A percentile compares a stretch with the other conserved stretches of the same genome.
These are phyloP conservation scores for Corymbia maculata DNA, from an alignment of 345 rosid species.

Conservation along the genomic window DNA sequence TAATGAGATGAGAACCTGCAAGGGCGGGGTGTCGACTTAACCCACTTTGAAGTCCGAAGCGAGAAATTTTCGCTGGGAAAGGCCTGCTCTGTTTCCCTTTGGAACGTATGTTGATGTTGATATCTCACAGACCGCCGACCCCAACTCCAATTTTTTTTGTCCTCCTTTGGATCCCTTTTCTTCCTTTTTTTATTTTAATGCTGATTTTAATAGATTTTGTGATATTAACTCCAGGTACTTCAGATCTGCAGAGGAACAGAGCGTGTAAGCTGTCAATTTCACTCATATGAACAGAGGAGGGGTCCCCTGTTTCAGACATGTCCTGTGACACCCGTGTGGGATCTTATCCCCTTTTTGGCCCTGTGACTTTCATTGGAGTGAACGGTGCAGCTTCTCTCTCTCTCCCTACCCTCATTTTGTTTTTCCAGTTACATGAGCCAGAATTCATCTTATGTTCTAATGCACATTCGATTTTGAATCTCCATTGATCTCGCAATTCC, in stretches of 20 bases:
- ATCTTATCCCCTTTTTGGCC: not conserved
- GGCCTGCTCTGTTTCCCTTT: not conserved
- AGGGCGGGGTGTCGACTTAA: not conserved
- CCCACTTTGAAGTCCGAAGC: not conserved
- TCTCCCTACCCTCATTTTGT: not conserved
- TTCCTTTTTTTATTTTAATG: not conserved
- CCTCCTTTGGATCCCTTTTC: not conserved
- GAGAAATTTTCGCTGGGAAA: not conserved
- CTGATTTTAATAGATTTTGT: not conserved
- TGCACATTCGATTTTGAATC: not conserved
- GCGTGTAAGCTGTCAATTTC: not conserved
- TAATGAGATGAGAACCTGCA: not conserved
- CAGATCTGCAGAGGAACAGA: not conserved
- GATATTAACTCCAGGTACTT: not conserved
- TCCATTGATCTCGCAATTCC: not conserved
- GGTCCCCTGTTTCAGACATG: not conserved
- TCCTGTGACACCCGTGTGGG: not conserved
- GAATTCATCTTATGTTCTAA: not conserved
- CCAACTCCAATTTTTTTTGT: not conserved
- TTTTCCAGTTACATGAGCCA: not conserved
- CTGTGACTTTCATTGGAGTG: not conserved
- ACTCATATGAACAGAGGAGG: not conserved
- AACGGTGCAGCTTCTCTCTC: not conserved
- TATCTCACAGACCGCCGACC: not conserved
- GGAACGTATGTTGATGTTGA: not conserved